Evolutionary conservation across 768 basidiomycete genomes (phyloP).

Genomic region (Phanerochaete carnosa): DNA sequence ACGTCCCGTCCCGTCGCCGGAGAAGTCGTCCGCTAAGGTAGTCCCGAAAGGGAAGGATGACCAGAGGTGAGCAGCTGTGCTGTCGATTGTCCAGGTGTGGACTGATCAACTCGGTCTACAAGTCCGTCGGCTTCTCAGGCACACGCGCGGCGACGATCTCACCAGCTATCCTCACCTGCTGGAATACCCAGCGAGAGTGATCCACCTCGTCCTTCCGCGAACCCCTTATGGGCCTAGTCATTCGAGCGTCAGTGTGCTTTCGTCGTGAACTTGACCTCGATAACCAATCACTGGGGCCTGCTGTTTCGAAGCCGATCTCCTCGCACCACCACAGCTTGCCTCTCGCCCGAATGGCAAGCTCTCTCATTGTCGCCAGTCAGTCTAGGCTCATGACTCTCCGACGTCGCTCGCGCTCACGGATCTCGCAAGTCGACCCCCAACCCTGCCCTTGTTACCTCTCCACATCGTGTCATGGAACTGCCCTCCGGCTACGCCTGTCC

Average conservation of each 20-base stretch:
- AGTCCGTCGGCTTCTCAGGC: conserved; percentile 43
- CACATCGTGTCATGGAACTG: conserved; percentile 30
- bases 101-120: conserved; percentile 18
- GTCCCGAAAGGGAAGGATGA: conserved; percentile 38
- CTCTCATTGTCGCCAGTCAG: conserved; percentile 50
- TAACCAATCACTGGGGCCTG: conserved; percentile 24
- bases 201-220: conserved; percentile 25
- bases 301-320: conserved; percentile 18
- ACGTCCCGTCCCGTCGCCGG: conserved; percentile 10
- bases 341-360: conserved; percentile 52
- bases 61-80: conserved; percentile 40
- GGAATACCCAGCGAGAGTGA: conserved; percentile 64
- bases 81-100: conserved; percentile 2
- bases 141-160: conserved; percentile 47
- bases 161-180: conserved; percentile 61
- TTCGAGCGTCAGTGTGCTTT: conserved; percentile 35
- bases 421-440: conserved; percentile 47
- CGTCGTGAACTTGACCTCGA: conserved; percentile 43
- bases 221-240: conserved; percentile 27
- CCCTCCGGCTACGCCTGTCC: conserved; percentile 52
- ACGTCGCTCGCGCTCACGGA: conserved; percentile 35
- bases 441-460: conserved; percentile 30
- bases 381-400: conserved; percentile 30
- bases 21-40: conserved; percentile 36
- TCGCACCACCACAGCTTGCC: conserved; percentile 38